phyloP scores from a whole-genome alignment of 2,329 filamentous ascomycete genomes.

The Xenoacremonium recifei region DNA sequence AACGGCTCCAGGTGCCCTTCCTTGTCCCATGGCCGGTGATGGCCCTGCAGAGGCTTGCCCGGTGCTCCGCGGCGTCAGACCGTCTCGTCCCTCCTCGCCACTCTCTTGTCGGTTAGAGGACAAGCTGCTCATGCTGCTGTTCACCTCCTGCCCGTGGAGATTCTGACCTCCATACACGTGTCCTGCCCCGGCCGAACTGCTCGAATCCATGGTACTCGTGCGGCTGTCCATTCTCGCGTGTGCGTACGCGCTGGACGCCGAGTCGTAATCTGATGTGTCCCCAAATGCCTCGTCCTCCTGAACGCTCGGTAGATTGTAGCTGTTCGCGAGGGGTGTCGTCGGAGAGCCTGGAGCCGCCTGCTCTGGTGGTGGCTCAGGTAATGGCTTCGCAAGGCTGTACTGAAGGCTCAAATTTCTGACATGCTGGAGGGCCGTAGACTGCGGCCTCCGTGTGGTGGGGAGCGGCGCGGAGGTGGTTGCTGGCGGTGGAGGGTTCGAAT shows the following conservation, averaged over 20 bases:
- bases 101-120: constrained; percentile 42
- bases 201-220: constrained; percentile 50
- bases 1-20: constrained; percentile 24
- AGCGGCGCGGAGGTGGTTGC: constrained; percentile 1
- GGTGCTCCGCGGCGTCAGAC: constrained; percentile 50
- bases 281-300: constrained; percentile 30
- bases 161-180: constrained; percentile 37
- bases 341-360: constrained; percentile 23
- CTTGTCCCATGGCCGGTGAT: constrained; percentile 50
- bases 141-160: constrained; percentile 36
- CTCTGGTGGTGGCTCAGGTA: constrained; percentile 49
- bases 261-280: constrained; percentile 16
- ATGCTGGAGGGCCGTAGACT: constrained; percentile 40
- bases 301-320: constrained; percentile 23
- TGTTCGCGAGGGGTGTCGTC: constrained; percentile 30
- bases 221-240: constrained; percentile 37
- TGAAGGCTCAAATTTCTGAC: constrained; percentile 53
- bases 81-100: constrained; percentile 44
- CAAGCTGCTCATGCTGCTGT: constrained; percentile 47
- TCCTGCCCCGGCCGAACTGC: constrained; percentile 28
- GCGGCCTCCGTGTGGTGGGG: not conserved
- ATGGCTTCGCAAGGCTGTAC: constrained; percentile 56
- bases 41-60: constrained; percentile 56
- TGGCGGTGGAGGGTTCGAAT: constrained; percentile 16
- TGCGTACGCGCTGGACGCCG: not conserved